phyloP scores from a whole-genome alignment of 306 rosid genomes.

The Argentina anserina region DNA sequence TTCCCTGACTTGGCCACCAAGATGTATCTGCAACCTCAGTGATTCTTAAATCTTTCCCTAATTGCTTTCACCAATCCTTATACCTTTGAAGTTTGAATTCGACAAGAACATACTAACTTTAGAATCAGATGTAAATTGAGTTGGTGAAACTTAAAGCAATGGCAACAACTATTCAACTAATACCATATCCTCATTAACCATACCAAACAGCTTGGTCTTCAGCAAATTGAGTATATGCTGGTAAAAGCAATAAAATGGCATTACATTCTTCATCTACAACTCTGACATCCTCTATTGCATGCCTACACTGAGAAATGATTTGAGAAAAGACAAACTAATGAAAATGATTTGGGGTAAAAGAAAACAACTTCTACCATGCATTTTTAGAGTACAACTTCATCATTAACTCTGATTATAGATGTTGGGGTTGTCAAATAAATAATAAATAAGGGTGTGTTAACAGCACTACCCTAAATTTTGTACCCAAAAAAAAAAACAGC shows the following conservation, averaged over 20 bases:
- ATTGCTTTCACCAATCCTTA: not conserved
- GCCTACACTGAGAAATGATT: not conserved
- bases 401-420: too few relatives aligned
- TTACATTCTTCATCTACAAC: conserved; percentile 3
- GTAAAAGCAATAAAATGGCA: conserved; percentile 8
- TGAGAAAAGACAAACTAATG: not conserved
- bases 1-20: conserved; percentile 1
- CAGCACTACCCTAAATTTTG: too few relatives aligned
- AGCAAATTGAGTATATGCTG: not conserved
- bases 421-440: too few relatives aligned
- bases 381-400: too few relatives aligned
- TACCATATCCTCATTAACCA: not conserved
- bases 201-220: not conserved
- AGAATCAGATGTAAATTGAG: conserved; percentile 1
- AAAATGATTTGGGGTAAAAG: not conserved
- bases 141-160: conserved; percentile 19
- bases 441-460: too few relatives aligned
- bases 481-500: too few relatives aligned
- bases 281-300: conserved; percentile 8
- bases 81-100: not conserved
- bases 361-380: not conserved
- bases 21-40: not conserved
- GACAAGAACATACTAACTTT: not conserved
- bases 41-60: not conserved
- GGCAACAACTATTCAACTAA: conserved; percentile 1